Percentiles rank a stretch among this genome's conserved stretches.
Conservation (phyloP, 2,329 filamentous ascomycete genomes). For the Pyricularia sp. region DNA sequence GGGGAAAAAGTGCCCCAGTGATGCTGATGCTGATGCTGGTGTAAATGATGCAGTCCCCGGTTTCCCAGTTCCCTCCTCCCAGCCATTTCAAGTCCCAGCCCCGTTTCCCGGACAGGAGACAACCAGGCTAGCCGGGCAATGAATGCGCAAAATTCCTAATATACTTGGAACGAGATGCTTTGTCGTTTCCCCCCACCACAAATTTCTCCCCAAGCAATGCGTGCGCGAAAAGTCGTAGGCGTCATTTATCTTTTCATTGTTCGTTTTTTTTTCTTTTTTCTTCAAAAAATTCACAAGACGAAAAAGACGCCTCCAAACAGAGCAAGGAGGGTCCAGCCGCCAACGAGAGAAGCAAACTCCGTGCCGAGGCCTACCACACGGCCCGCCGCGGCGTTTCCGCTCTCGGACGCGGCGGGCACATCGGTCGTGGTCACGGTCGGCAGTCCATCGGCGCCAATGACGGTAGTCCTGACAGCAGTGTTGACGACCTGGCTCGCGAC, state of each 20-base stretch:
- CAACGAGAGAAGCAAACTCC: constrained; percentile 12
- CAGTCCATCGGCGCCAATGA: not conserved
- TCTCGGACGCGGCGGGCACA: not conserved
- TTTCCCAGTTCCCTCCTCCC: not conserved
- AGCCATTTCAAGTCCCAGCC: not conserved
- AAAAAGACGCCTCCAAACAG: constrained; percentile 18
- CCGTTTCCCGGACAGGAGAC: not conserved
- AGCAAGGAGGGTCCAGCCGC: constrained; percentile 14
- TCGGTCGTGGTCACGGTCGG: constrained; percentile 3
- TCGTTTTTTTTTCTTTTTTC: not conserved
- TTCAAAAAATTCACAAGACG: constrained; percentile 10
- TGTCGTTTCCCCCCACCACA: not conserved
- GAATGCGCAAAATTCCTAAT: not conserved
- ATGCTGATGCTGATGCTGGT: not conserved
- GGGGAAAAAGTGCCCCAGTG: not conserved
- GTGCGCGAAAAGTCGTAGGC: not conserved
- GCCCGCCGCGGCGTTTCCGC: not conserved
- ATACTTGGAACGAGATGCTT: not conserved
- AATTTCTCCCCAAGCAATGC: not conserved
- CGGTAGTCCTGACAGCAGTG: constrained; percentile 6
- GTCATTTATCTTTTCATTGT: not conserved
- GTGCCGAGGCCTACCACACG: constrained; percentile 7
- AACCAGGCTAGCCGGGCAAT: not conserved
- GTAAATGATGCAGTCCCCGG: not conserved
- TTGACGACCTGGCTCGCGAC: constrained; percentile 26